phyloP scores from a whole-genome alignment of 768 basidiomycete genomes.

The Xerocomus brunneocitrinus region DNA sequence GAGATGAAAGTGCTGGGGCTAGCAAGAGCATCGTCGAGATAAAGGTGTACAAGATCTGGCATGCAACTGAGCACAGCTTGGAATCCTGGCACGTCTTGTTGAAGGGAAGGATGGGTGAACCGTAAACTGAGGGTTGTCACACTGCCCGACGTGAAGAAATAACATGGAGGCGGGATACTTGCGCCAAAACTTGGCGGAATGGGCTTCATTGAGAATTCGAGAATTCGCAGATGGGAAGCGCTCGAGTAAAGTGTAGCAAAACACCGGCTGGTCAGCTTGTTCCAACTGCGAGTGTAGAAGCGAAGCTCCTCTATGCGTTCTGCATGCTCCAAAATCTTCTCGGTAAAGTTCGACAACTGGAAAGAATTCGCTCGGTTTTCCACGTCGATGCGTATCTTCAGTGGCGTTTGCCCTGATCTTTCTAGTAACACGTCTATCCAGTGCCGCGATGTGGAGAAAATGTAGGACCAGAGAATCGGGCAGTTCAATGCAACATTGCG shows the following conservation, averaged over 20 bases:
- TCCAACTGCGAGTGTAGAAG: neutral
- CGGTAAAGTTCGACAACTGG: neutral
- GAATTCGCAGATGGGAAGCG: neutral
- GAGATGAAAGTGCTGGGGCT: neutral
- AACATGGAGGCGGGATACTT: neutral
- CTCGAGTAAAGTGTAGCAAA: neutral
- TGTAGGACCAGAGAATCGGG: constrained; percentile 6
- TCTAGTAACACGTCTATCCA: constrained; percentile 39
- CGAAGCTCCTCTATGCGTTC: neutral
- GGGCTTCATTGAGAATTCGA: neutral
- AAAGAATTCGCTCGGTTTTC: neutral
- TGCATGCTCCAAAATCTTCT: neutral
- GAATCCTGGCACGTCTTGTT: constrained; percentile 27
- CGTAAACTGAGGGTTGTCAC: constrained; percentile 35
- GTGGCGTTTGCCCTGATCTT: constrained; percentile 38
- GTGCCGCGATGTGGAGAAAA: constrained; percentile 25
- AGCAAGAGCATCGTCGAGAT: constrained; percentile 30
- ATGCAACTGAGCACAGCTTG: constrained; percentile 30
- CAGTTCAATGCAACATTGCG: neutral
- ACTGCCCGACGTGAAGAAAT: constrained; percentile 3
- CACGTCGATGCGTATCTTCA: neutral
- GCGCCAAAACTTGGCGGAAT: neutral
- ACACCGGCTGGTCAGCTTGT: no score
- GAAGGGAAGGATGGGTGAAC: constrained; percentile 13
- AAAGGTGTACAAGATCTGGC: constrained; percentile 31